Conservation (phyloP, 148 eudicot species). For the Silene conica region DNA sequence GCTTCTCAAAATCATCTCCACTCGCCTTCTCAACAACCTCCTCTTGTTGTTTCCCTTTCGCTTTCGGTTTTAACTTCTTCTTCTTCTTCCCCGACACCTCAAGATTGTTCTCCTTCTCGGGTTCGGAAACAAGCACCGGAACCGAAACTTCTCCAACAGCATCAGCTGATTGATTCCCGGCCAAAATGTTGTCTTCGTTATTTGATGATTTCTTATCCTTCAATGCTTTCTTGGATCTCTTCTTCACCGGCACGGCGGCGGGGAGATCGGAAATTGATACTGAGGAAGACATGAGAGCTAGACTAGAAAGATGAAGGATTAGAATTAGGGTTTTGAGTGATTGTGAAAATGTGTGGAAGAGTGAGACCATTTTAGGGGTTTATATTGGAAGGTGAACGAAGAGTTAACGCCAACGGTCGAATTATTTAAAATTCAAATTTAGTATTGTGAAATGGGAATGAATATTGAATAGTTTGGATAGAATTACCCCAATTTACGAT, state of each 20-base stretch:
- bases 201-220: conserved; percentile 49
- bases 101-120: conserved; percentile 59
- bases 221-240: conserved; percentile 50
- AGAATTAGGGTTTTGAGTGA: conserved; percentile 9
- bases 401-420: conserved; percentile 34
- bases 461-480: neutral
- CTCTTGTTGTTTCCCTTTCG: conserved; percentile 27
- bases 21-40: neutral
- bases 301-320: conserved; percentile 41
- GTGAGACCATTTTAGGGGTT: conserved; percentile 9
- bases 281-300: conserved; percentile 16
- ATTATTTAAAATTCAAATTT: conserved; percentile 24
- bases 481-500: no score
- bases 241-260: conserved; percentile 41
- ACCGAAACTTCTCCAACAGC: conserved; percentile 14
- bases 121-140: conserved; percentile 26
- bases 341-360: neutral
- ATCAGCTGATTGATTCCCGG: conserved; percentile 30
- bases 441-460: neutral
- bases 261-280: conserved; percentile 25
- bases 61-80: conserved; percentile 35
- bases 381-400: conserved; percentile 11
- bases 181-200: conserved; percentile 51
- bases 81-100: conserved; percentile 34
- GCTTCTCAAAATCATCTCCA: conserved; percentile 47